Percentiles rank a stretch among this genome's conserved stretches.
These are phyloP conservation scores for Coemansia sp. DNA, from an alignment of 192 early-diverging fungal species.

Conservation along the genomic window DNA sequence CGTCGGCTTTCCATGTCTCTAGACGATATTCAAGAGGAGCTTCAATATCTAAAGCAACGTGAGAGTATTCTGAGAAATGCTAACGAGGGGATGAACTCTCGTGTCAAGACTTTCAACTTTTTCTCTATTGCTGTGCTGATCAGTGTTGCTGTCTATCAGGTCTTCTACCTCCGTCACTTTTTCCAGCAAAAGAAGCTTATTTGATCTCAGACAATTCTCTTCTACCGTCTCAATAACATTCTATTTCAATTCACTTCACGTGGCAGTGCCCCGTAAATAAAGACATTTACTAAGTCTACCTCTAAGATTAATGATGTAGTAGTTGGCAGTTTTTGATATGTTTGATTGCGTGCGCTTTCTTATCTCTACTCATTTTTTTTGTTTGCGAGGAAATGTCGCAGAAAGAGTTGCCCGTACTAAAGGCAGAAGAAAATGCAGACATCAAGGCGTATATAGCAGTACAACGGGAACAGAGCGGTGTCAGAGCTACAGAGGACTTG, in stretches of 20 bases:
- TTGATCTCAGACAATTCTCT: slow-evolving; percentile 12
- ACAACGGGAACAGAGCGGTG: neutral
- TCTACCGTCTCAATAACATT: neutral
- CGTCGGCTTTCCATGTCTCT: slow-evolving; percentile 73
- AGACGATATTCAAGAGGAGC: slow-evolving; percentile 77
- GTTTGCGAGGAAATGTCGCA: slow-evolving; percentile 1
- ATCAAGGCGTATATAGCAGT: slow-evolving; percentile 4
- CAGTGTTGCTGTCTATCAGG: slow-evolving; percentile 71
- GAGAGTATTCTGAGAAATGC: slow-evolving; percentile 85
- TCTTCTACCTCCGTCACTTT: slow-evolving; percentile 81
- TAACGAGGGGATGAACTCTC: slow-evolving; percentile 90
- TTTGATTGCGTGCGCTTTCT: neutral
- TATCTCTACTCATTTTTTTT: neutral
- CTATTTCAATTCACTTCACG: slow-evolving; percentile 1
- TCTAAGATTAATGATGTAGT: neutral
- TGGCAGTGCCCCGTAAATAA: slow-evolving; percentile 12
- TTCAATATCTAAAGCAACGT: slow-evolving; percentile 78
- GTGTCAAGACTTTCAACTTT: slow-evolving; percentile 68
- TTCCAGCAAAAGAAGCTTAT: slow-evolving; percentile 90
- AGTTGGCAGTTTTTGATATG: neutral
- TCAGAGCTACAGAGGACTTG: neutral
- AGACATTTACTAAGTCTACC: neutral
- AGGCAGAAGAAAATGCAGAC: slow-evolving; percentile 3
- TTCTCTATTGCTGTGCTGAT: slow-evolving; percentile 76
- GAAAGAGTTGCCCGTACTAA: slow-evolving; percentile 9